Evolutionary conservation across 495 filamentous ascomycete genomes (phyloP), one percentile per base, ranked within the genome.

Genomic region (Tuber calosporum): DNA sequence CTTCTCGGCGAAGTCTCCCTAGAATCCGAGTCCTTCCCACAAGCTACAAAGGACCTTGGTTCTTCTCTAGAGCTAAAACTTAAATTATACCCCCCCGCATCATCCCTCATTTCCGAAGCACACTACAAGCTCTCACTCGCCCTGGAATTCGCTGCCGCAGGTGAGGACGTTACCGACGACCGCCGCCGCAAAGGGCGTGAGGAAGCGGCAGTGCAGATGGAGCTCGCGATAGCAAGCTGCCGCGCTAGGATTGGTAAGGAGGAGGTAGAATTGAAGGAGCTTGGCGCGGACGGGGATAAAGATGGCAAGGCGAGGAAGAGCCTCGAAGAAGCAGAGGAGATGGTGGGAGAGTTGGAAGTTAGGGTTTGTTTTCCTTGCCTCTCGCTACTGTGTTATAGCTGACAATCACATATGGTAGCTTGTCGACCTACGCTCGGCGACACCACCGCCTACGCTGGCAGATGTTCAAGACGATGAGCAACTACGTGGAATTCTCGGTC

Each of bases 91-190:
- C 87, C 92, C 1, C 83, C 88, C 68, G 91, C 95, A 68, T 94
- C 93, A 53, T 89, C 90, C 70, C 86, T 94, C 30, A 85, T 97
- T 71, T 93, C 94, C 41, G 95, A 99, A 86, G 94, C 92, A 48
- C 92, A 98, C 82, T 98, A 90, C 84, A 97, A 97, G 82, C 88
- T 98, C 66, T 97, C 96, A 2, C 89, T 99, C 62, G 96, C 95
- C 1, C 88, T 98, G 30, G 95, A 99, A 82, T 98, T 98, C 76
- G 90, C 91, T 17, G 79, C 75, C 40, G 75, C 78, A 4, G 79
- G 76, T 13, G 77, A 82, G 34, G 79, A 82, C 34, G 84, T 84
- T 9, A 75, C 82, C 58, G 74, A 82, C 8, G 84, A 90, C 8
- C 91, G 96, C 80, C 86, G 92, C 73, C 83, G 79, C 19, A 84